Evolutionary conservation across 139 green algal genomes (phyloP), one percentile per base, ranked within the genome.

Genomic region (Nannochloris sp.): DNA sequence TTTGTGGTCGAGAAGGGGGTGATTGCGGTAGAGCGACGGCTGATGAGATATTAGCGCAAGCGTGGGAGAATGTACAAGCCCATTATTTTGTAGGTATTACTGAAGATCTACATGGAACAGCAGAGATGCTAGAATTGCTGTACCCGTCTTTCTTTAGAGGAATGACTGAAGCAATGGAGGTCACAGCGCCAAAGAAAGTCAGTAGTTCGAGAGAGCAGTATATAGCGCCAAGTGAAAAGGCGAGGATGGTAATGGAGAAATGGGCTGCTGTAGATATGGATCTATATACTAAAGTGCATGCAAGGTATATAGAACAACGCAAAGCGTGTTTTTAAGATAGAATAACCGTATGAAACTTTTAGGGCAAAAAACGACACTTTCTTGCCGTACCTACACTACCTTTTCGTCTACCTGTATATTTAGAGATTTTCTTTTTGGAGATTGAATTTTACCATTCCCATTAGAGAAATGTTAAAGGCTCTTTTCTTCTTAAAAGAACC

Each of bases 71-170:
- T 12, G 25, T 65, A 27, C 19, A 65, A 27, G 3, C 23, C n/a
- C 33, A 53, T 29, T 65, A 65, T n/a, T 54, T 33, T n/a, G 35
- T 65, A 10, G 59, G 59, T 5, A 15, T 35, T 2, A 65, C 29
- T 36, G 59, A 65, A n/a, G 25, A 65, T 23, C 29, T 65, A 24
- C 13, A 36, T 25, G 44, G 34, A 32, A 54, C 59, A 0, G 27
- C 51, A 0, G 33, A 48, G 14, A 15, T 65, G 34, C 25, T 54
- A 15, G 34, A 65, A 15, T 27, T 24, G 39, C 59, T 57, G 32
- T 65, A 39, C n/a, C 59, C 59, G 24, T 39, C 39, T n/a, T 65
- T 65, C 12, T 65, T 65, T 30, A 54, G 39, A 54, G 59, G 59
- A 36, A 32, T 13, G 0, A 36, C 24, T 25, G 34, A 32, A 6